These are phyloP conservation scores for Clausena lansium DNA, from an alignment of 345 rosid species.

Conservation along the genomic window DNA sequence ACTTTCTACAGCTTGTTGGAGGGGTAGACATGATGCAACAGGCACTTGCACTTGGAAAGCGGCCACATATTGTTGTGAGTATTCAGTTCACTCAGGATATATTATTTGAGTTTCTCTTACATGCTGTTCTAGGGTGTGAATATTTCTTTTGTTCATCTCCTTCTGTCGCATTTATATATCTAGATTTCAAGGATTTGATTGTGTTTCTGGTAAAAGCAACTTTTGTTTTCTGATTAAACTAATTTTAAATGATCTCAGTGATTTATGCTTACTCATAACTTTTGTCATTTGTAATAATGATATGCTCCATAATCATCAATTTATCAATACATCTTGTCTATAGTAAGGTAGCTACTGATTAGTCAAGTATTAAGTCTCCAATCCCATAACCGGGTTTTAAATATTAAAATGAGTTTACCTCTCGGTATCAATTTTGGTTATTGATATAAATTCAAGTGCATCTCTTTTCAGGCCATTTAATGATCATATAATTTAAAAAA, in stretches of 20 bases:
- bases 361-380: not conserved
- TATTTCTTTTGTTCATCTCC: not conserved
- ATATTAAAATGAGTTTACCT: not conserved
- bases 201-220: not conserved
- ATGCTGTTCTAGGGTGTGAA: not conserved
- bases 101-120: not conserved
- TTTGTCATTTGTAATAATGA: not conserved
- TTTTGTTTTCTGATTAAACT: not conserved
- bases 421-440: not conserved
- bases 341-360: not conserved
- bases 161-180: not conserved
- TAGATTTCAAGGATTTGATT: not conserved
- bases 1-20: slow-evolving; percentile 76
- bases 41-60: slow-evolving; percentile 65
- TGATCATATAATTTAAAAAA: not conserved
- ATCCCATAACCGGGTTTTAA: not conserved
- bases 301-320: not conserved
- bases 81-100: not conserved
- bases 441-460: not conserved
- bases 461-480: not conserved
- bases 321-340: not conserved
- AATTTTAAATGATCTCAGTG: not conserved
- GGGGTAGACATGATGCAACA: slow-evolving; percentile 91
- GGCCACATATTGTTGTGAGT: slow-evolving; percentile 84
- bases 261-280: not conserved